Evolutionary conservation across 768 basidiomycete species (phyloP).

Genomic region (Russula vinacea): DNA sequence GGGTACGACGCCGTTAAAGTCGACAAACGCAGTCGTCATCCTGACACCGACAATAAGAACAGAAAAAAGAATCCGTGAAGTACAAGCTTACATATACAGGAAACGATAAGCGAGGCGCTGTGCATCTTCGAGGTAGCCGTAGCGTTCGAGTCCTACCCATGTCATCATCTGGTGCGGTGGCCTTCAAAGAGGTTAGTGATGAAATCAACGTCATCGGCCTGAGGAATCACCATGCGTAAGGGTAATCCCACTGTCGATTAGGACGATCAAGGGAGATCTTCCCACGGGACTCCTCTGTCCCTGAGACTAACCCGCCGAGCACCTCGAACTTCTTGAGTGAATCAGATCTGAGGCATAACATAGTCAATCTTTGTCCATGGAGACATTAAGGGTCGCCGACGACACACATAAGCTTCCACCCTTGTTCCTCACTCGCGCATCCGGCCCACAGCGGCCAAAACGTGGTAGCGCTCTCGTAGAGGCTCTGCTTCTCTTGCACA

Average conservation of each 20-base stretch:
- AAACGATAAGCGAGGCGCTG: constrained; percentile 92
- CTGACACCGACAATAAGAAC: constrained; percentile 38
- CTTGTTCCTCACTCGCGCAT: constrained; percentile 94
- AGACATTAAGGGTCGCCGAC: constrained; percentile 5
- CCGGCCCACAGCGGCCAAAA: constrained; percentile 98
- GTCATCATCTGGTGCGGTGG: constrained; percentile 99
- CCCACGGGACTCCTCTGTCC: constrained; percentile 94
- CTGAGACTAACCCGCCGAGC: constrained; percentile 90
- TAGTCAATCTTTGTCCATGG: constrained; percentile 8
- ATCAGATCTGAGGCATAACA: constrained; percentile 51
- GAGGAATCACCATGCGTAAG: constrained; percentile 66
- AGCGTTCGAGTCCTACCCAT: constrained; percentile 96
- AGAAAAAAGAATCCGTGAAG: constrained; percentile 1
- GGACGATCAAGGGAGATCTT: constrained; percentile 94
- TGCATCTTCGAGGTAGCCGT: constrained; percentile 91
- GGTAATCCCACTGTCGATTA: constrained; percentile 99
- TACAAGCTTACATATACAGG: constrained; percentile 80
- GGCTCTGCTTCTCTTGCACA: constrained; percentile 80
- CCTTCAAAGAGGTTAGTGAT: constrained; percentile 42
- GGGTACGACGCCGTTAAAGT: constrained; percentile 97
- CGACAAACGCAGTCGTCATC: constrained; percentile 93
- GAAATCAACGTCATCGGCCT: neutral
- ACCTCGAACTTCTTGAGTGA: constrained; percentile 96
- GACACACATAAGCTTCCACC: constrained; percentile 87
- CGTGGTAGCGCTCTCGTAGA: constrained; percentile 96